Evolutionary conservation across 345 rosid genomes (phyloP).

Genomic region (Populus euphratica): DNA sequence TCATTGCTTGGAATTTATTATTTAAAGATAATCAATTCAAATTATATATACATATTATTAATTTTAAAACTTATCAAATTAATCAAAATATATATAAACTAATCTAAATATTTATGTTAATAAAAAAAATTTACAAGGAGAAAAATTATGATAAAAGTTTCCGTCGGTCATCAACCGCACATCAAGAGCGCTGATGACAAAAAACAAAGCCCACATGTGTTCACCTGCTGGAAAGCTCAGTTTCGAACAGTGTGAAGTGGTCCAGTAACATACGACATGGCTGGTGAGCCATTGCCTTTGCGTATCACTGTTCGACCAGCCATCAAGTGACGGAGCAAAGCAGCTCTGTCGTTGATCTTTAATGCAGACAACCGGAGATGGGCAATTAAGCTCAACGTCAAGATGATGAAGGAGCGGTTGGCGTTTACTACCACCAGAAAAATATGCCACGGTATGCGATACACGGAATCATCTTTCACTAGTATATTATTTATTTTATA

Average conservation of each 20-base stretch:
- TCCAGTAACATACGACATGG: conserved; percentile 12
- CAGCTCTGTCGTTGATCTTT: not conserved
- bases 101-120: no score
- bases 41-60: no score
- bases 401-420: no score
- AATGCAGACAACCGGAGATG: not conserved
- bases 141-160: not conserved
- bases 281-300: not conserved
- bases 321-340: not conserved
- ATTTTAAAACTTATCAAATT: no score
- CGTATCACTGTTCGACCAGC: not conserved
- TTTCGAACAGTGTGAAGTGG: conserved; percentile 20
- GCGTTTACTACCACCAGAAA: no score
- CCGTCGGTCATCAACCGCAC: not conserved
- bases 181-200: conserved; percentile 13
- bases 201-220: conserved; percentile 25
- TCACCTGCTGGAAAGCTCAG: conserved; percentile 18
- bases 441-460: not conserved
- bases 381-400: not conserved
- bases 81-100: no score
- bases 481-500: not conserved
- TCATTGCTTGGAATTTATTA: no score
- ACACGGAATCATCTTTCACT: not conserved
- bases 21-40: no score
- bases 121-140: not conserved